Percentiles rank a stretch among this genome's conserved stretches.
Conservation (phyloP, 2,329 filamentous ascomycete species). For the Neurospora crassa region DNA sequence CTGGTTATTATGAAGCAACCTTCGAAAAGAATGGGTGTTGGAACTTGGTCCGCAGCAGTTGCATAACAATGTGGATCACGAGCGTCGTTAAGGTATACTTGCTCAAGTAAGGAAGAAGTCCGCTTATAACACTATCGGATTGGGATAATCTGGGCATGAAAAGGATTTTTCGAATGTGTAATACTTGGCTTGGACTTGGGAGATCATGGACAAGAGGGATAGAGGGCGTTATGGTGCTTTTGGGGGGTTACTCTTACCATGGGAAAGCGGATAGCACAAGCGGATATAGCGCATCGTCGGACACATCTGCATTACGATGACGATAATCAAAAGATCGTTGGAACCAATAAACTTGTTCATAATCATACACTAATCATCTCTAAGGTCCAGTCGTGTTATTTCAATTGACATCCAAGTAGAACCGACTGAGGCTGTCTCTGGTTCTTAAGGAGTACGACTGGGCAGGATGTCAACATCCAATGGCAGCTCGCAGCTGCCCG, state of each 20-base stretch:
- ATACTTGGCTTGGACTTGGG: background rate
- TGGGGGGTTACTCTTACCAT: background rate
- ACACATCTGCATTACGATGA: background rate
- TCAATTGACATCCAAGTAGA: background rate
- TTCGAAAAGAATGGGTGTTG: background rate
- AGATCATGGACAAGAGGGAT: background rate
- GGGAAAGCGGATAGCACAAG: background rate
- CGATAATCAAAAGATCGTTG: background rate
- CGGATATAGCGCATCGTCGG: background rate
- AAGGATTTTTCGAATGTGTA: background rate
- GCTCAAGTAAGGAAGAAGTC: background rate
- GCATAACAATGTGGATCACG: background rate
- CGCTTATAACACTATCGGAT: background rate
- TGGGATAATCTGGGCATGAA: background rate
- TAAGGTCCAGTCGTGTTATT: background rate
- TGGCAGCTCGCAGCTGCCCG: conserved; percentile 26
- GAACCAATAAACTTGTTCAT: background rate
- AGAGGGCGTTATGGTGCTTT: background rate
- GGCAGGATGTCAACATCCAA: background rate
- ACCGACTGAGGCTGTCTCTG: background rate
- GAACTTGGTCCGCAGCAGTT: background rate
- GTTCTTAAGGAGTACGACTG: background rate
- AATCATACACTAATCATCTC: background rate
- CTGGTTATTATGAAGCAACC: no score
- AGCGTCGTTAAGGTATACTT: background rate